Conservation (phyloP, 140 eudicot species). For the Erigeron philadelphicus region DNA sequence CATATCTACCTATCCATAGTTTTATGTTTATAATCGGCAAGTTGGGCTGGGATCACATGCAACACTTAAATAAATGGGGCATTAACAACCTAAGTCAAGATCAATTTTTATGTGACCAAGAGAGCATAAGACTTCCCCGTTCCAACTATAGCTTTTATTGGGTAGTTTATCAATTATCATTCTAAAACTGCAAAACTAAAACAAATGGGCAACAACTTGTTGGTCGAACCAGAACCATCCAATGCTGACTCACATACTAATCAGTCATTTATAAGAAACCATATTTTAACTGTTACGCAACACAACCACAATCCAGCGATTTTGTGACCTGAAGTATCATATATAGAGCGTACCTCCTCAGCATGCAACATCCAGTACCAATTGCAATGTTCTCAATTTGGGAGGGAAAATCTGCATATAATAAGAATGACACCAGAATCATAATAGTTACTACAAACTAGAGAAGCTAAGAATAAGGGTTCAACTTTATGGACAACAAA, state of each 20-base stretch:
- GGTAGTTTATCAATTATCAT: neutral
- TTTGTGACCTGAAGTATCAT: neutral
- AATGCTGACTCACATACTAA: neutral
- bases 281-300: too few species aligned
- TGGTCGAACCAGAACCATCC: too few species aligned
- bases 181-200: neutral
- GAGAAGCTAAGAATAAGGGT: neutral
- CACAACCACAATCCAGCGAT: neutral
- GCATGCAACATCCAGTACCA: slow-evolving; percentile 31
- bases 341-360: slow-evolving; percentile 55
- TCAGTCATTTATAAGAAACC: too few species aligned
- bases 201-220: neutral
- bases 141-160: neutral
- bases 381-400: slow-evolving; percentile 72
- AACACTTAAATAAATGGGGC: neutral
- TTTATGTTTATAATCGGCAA: neutral
- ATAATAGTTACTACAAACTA: neutral
- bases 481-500: too few species aligned
- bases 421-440: neutral
- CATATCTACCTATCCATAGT: neutral
- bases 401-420: slow-evolving; percentile 54
- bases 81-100: neutral
- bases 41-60: neutral
- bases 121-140: neutral
- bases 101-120: neutral